phyloP scores from a whole-genome alignment of 2,329 filamentous ascomycete species.

The Hysterium pulicare region DNA sequence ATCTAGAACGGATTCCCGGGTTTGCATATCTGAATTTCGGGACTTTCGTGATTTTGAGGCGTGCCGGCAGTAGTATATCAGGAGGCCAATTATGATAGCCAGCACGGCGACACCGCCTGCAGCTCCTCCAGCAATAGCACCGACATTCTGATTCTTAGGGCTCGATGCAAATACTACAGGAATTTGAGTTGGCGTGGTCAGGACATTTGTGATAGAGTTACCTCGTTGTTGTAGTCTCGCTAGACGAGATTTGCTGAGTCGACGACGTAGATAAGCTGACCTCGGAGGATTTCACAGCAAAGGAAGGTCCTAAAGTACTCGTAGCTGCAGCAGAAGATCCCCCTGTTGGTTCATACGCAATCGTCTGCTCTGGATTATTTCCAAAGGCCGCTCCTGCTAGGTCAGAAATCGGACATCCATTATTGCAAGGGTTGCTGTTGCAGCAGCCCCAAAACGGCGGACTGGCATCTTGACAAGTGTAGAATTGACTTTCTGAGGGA shows the following conservation, averaged over 20 bases:
- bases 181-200: neutral
- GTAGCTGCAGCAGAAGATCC: neutral
- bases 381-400: constrained; percentile 24
- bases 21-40: constrained; percentile 6
- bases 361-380: constrained; percentile 17
- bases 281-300: constrained; percentile 4
- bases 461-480: constrained; percentile 26
- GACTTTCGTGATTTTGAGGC: constrained; percentile 12
- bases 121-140: constrained; percentile 25
- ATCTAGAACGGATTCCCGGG: constrained; percentile 5
- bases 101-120: constrained; percentile 24
- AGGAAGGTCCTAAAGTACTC: constrained; percentile 4
- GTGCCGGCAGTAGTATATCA: constrained; percentile 22
- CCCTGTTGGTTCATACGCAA: constrained; percentile 10
- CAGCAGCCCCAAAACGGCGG: constrained; percentile 41
- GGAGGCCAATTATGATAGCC: constrained; percentile 19
- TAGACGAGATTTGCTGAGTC: constrained; percentile 1
- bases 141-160: constrained; percentile 8
- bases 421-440: constrained; percentile 32
- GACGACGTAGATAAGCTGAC: constrained; percentile 6
- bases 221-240: neutral
- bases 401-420: constrained; percentile 25
- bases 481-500: constrained; percentile 28
- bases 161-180: neutral
- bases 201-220: neutral